Evolutionary conservation across 371 early-diverging fungal genomes (phyloP).

Genomic region (Umbelopsis sp.): DNA sequence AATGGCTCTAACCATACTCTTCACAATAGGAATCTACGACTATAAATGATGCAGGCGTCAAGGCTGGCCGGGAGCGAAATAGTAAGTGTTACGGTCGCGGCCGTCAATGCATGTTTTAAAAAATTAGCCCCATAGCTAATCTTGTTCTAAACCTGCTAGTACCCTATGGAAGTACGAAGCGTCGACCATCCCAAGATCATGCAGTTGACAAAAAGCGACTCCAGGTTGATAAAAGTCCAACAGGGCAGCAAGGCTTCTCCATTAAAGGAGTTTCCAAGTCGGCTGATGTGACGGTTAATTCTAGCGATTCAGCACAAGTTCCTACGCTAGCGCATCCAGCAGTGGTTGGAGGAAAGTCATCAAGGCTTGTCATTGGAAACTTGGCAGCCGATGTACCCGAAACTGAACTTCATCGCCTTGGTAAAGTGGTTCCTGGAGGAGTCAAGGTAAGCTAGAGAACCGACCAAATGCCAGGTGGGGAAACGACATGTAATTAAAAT

Average conservation of each 20-base stretch:
- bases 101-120: background rate
- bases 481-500: background rate
- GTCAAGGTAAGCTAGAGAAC: constrained; percentile 4
- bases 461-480: background rate
- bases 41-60: constrained; percentile 1
- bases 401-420: constrained; percentile 16
- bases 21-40: background rate
- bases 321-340: background rate
- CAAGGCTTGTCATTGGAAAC: background rate
- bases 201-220: constrained; percentile 5
- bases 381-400: background rate
- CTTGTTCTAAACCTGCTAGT: background rate
- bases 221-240: background rate
- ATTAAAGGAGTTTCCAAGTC: background rate
- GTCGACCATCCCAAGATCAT: constrained; percentile 2
- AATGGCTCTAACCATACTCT: too few relatives aligned
- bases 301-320: background rate
- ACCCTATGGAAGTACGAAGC: constrained; percentile 8
- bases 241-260: background rate
- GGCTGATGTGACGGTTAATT: background rate
- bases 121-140: too few relatives aligned
- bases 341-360: constrained; percentile 10
- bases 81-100: background rate
- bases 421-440: constrained; percentile 13
- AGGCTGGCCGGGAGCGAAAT: constrained; percentile 2